Conservation (phyloP, 257 asterid species). For the Fraxinus anomala region DNA sequence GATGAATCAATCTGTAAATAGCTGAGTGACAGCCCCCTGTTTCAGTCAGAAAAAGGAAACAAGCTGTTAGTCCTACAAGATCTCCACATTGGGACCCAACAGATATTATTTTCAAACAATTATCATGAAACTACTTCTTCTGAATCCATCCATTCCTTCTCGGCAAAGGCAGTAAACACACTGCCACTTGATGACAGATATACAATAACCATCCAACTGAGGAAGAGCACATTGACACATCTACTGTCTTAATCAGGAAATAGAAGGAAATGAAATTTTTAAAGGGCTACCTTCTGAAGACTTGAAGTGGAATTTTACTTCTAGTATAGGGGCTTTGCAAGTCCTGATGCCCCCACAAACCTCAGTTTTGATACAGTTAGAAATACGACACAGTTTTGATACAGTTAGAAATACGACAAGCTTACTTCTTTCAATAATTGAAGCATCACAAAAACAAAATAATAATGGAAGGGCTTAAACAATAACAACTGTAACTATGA, state of each 20-base stretch:
- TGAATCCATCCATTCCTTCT: conserved; percentile 12
- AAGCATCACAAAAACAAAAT: conserved; percentile 1
- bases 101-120: conserved; percentile 18
- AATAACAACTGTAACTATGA: background rate
- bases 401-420: background rate
- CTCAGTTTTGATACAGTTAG: background rate
- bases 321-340: conserved; percentile 12
- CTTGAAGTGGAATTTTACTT: background rate
- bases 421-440: conserved; percentile 11
- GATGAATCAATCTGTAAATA: conserved; percentile 63
- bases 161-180: conserved; percentile 3
- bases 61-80: conserved; percentile 25
- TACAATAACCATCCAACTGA: background rate
- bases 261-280: conserved; percentile 5
- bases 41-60: conserved; percentile 35
- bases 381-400: background rate
- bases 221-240: conserved; percentile 9
- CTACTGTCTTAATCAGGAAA: conserved; percentile 6
- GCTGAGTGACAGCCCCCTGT: conserved; percentile 73
- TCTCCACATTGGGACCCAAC: conserved; percentile 9
- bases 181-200: conserved; percentile 11
- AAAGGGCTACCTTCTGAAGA: conserved; percentile 14
- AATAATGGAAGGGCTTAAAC: background rate
- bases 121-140: conserved; percentile 15
- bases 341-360: background rate